Evolutionary conservation across 345 rosid genomes (phyloP).

Genomic region (Cardamine occulta): DNA sequence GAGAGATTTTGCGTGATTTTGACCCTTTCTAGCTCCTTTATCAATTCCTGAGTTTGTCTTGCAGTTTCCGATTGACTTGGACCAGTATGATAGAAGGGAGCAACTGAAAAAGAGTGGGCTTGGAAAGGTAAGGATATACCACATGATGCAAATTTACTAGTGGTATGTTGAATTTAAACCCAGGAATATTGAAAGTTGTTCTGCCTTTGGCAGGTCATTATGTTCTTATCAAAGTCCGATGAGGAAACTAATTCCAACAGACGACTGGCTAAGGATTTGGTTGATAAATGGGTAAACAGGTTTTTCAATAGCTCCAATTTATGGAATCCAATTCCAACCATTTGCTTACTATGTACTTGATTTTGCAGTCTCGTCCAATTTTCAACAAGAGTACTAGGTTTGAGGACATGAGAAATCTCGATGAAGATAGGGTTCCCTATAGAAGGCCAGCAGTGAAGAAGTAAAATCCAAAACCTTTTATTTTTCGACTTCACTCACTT

Average conservation of each 20-base stretch:
- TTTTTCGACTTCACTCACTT: not conserved
- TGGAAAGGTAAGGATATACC: constrained; percentile 71
- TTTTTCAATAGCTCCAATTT: constrained; percentile 8
- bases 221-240: constrained; percentile 96
- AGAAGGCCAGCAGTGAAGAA: constrained; percentile 81
- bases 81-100: constrained; percentile 92
- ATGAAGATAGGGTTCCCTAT: constrained; percentile 73
- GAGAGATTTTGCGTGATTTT: not conserved
- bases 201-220: constrained; percentile 67
- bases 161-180: not conserved
- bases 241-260: constrained; percentile 96
- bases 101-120: constrained; percentile 95
- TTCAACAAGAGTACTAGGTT: constrained; percentile 98
- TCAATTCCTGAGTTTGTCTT: constrained; percentile 27
- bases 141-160: constrained; percentile 6
- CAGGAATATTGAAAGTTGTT: not conserved
- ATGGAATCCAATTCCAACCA: not conserved
- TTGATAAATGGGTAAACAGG: constrained; percentile 89
- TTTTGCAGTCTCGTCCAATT: constrained; percentile 91
- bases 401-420: constrained; percentile 85
- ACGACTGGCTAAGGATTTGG: constrained; percentile 95
- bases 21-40: constrained; percentile 18
- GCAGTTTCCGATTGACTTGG: constrained; percentile 94
- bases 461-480: constrained; percentile 44
- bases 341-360: constrained; percentile 27